A percentile compares a stretch with the other conserved stretches of the same genome.
Evolutionary conservation across 2,329 filamentous ascomycete genomes (phyloP).

Genomic region (Hypoxylon sp.): DNA sequence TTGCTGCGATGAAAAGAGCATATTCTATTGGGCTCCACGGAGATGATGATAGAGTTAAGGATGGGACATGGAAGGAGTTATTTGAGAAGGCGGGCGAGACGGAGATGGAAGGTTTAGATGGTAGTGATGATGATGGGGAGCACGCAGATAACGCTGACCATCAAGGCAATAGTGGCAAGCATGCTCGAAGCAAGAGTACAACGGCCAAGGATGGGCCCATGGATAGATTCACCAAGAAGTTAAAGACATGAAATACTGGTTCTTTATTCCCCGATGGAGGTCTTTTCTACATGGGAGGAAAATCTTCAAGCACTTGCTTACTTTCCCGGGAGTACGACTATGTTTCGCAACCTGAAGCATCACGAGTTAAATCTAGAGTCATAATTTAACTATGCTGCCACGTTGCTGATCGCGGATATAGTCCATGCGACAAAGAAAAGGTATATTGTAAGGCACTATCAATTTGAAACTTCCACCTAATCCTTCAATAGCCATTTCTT

Average conservation of each 20-base stretch:
- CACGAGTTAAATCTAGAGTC: no score
- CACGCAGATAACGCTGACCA: constrained; percentile 40
- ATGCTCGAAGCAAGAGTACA: constrained; percentile 30
- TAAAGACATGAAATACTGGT: constrained; percentile 39
- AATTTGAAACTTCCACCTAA: no score
- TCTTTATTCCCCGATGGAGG: no score
- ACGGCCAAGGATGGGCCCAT: constrained; percentile 43
- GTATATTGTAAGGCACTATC: no score
- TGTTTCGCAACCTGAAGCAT: no score
- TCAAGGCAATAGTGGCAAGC: constrained; percentile 28
- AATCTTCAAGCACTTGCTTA: no score
- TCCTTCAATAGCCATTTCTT: no score
- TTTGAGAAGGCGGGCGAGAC: constrained; percentile 53
- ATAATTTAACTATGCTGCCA: no score
- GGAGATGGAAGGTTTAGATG: constrained; percentile 52
- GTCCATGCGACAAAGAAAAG: no score
- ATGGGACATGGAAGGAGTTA: constrained; percentile 64
- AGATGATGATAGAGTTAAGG: constrained; percentile 65
- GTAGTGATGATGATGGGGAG: constrained; percentile 48
- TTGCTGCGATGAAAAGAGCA: constrained; percentile 74
- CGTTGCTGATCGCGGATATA: no score
- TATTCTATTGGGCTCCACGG: constrained; percentile 73
- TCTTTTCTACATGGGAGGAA: no score
- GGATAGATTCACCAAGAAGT: constrained; percentile 46
- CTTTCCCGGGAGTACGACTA: no score